These are phyloP conservation scores for Leccinum rimulosum DNA, from an alignment of 768 basidiomycete species.

Conservation along the genomic window DNA sequence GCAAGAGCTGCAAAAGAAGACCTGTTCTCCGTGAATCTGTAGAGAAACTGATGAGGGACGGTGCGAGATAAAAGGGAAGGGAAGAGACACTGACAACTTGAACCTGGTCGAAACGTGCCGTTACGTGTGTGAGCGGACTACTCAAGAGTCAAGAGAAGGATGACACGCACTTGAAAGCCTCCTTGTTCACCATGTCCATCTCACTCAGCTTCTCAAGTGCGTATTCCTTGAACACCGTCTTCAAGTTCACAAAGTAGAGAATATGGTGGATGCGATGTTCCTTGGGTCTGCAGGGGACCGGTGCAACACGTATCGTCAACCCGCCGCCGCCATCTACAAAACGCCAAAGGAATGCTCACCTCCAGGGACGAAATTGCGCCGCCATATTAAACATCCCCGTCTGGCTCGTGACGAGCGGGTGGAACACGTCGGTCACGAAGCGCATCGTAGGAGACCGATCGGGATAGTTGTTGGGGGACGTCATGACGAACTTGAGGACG, in stretches of 20 bases:
- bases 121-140: slow-evolving; percentile 4
- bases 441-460: slow-evolving; percentile 67
- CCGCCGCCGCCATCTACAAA: not conserved
- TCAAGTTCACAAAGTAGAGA: slow-evolving; percentile 66
- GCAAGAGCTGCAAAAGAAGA: slow-evolving; percentile 78
- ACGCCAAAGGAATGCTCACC: slow-evolving; percentile 32
- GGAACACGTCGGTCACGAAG: slow-evolving; percentile 81
- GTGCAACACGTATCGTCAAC: not conserved
- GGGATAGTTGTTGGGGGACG: slow-evolving; percentile 72
- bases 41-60: not conserved
- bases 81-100: slow-evolving; percentile 32
- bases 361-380: slow-evolving; percentile 74
- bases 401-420: slow-evolving; percentile 68
- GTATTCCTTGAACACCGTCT: slow-evolving; percentile 71
- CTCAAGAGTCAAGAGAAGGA: not conserved
- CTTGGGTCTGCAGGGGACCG: slow-evolving; percentile 52
- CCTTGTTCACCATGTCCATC: slow-evolving; percentile 72
- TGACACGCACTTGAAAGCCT: slow-evolving; percentile 67
- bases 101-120: slow-evolving; percentile 31
- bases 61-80: not conserved
- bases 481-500: slow-evolving; percentile 70
- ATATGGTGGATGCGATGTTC: slow-evolving; percentile 80
- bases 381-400: slow-evolving; percentile 66
- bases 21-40: slow-evolving; percentile 65
- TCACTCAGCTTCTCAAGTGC: slow-evolving; percentile 68